A percentile compares a stretch with the other conserved stretches of the same genome.
Conservation (phyloP, 164 flowering plant species). For the Echeveria elegans region DNA sequence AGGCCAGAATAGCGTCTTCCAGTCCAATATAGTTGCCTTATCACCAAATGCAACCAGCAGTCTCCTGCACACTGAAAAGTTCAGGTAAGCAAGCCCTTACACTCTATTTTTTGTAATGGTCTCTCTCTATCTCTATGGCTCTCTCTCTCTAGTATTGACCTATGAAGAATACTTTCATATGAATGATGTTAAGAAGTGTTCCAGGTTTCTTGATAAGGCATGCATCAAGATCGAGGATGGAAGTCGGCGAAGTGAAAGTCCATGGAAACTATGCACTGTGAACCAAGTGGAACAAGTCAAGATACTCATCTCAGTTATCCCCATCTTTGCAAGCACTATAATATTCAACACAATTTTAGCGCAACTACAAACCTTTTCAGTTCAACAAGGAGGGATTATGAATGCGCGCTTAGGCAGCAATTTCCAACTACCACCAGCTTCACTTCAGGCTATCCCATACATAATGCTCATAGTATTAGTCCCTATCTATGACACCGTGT, state of each 20-base stretch:
- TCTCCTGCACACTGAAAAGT: constrained; percentile 23
- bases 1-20: constrained; percentile 16
- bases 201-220: constrained; percentile 77
- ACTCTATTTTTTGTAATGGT: not conserved
- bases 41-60: constrained; percentile 7
- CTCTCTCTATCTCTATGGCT: too few relatives aligned
- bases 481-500: constrained; percentile 56
- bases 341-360: too few relatives aligned
- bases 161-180: too few relatives aligned
- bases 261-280: constrained; percentile 70
- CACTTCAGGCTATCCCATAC: constrained; percentile 66
- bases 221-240: constrained; percentile 44
- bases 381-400: constrained; percentile 70
- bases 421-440: constrained; percentile 66
- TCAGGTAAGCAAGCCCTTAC: constrained; percentile 16
- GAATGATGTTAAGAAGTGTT: too few relatives aligned
- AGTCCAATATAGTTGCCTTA: not conserved
- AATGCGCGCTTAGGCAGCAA: constrained; percentile 29
- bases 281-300: too few relatives aligned
- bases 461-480: constrained; percentile 53
- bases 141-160: too few relatives aligned
- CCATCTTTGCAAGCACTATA: too few relatives aligned
- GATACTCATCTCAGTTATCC: too few relatives aligned
- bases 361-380: too few relatives aligned
- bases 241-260: constrained; percentile 41